Evolutionary conservation across 805 yeast genomes (phyloP).

Genomic region (Kodamaea kaohsiungensis): DNA sequence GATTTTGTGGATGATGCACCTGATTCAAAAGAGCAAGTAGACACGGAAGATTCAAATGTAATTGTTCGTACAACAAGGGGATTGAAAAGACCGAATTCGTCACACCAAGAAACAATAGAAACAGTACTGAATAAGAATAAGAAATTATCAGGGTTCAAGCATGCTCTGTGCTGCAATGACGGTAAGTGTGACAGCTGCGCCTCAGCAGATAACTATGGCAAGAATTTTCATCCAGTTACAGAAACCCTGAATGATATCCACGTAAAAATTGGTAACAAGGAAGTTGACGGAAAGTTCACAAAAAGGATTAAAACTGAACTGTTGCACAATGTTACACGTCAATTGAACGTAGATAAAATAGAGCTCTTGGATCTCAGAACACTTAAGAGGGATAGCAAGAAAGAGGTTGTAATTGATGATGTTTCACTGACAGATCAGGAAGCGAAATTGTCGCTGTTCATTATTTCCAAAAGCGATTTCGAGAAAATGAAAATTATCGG

Average conservation of each 20-base stretch:
- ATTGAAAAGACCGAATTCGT: not conserved
- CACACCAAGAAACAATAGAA: not conserved
- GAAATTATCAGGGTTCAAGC: not conserved
- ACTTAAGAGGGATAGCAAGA: not conserved
- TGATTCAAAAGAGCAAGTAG: not conserved
- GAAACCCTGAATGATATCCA: not conserved
- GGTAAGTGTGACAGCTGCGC: not conserved
- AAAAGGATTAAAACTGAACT: constrained; percentile 2
- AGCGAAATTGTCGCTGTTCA: constrained; percentile 49
- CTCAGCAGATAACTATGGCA: constrained; percentile 9
- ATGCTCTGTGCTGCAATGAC: not conserved
- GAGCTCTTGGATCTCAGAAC: not conserved
- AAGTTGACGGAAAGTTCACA: constrained; percentile 4
- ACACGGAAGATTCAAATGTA: not conserved
- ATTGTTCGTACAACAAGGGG: not conserved
- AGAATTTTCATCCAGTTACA: constrained; percentile 10
- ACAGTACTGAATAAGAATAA: not conserved
- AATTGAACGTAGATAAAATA: not conserved
- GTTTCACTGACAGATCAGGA: constrained; percentile 49
- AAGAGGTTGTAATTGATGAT: constrained; percentile 5
- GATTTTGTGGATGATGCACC: not conserved
- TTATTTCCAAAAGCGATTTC: constrained; percentile 74
- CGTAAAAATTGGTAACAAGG: constrained; percentile 7
- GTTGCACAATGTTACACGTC: constrained; percentile 5
- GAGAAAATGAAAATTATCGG: constrained; percentile 77